Evolutionary conservation across 495 filamentous ascomycete species (phyloP), one percentile per base, ranked within the genome.

Genomic region (Hypomontagnella submonticulosa): DNA sequence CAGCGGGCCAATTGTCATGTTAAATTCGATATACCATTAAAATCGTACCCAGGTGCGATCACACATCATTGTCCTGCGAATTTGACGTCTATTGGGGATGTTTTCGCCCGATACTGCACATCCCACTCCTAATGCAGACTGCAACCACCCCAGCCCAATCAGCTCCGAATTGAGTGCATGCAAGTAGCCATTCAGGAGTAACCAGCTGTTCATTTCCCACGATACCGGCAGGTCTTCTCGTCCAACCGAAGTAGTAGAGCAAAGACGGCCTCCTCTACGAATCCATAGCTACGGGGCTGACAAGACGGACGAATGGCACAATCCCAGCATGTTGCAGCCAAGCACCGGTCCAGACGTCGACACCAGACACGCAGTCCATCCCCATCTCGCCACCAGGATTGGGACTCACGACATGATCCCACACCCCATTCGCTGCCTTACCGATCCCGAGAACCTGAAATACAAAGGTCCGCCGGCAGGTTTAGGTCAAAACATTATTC

Each of bases 221-320:
- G 61, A 71, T 68, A 74, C 52, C 66, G 71, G 63, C 71, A 70
- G 66, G 56, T 43, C 55, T 70, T 55, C 49, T 70, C 60, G 32
- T 52, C 66, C 66, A 66, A 70, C 71, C 63, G 63, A 73, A 71
- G 57, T 49, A 43, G 43, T 50, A 65, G 54, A 69, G 65, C 60
- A 69, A 56, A 61, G 64, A 54, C 65, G 62, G 32, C 60, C 52
- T 63, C 57, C 42, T 62, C 69, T 71, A 47, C 71, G 64, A 70
- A 69, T 63, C 65, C 57, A 57, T 57, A 63, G 53, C 53, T 70
- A 64, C 73, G 71, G 73, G 75, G 73, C 75, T 78, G 75, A 74
- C 68, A 48, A 54, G 59, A 68, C 66, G 67, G 71, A 77, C 78
- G 74, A 80, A 81, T 81, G 75, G 78, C 75, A 71, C 71, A 71